Percentiles rank a stretch among this genome's conserved stretches.
phyloP scores from a whole-genome alignment of 2,329 filamentous ascomycete species.

The Botrytis hyacinthi region DNA sequence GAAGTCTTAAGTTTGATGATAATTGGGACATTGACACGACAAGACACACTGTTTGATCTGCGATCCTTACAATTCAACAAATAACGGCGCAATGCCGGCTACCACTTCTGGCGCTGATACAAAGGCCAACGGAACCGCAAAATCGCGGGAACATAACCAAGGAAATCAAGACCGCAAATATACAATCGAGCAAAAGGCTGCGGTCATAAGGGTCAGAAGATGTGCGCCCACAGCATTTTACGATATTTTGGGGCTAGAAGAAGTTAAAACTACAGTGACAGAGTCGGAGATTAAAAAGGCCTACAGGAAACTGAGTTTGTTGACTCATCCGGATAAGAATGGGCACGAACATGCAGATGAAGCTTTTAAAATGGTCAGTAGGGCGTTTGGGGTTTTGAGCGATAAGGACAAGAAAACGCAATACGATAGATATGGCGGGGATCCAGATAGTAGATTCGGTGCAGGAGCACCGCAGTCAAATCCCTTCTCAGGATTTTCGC shows the following conservation, averaged over 20 bases:
- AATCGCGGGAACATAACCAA: constrained; percentile 52
- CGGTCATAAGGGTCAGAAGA: constrained; percentile 82
- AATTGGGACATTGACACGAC: neutral
- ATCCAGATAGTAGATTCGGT: constrained; percentile 85
- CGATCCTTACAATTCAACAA: neutral
- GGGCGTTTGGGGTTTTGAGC: constrained; percentile 88
- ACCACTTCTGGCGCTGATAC: constrained; percentile 46
- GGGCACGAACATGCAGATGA: constrained; percentile 93
- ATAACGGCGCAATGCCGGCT: constrained; percentile 38
- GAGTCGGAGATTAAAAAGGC: constrained; percentile 96
- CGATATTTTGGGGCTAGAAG: constrained; percentile 80
- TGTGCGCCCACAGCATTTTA: constrained; percentile 89
- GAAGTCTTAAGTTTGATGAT: neutral
- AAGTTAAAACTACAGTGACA: constrained; percentile 60
- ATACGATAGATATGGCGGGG: constrained; percentile 85
- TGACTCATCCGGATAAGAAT: constrained; percentile 99
- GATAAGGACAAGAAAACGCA: constrained; percentile 90
- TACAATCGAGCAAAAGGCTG: constrained; percentile 87
- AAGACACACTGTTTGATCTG: neutral
- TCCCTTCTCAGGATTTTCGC: constrained; percentile 64
- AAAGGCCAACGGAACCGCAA: constrained; percentile 39
- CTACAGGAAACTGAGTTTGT: constrained; percentile 87
- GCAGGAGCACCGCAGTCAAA: constrained; percentile 49
- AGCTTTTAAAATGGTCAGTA: constrained; percentile 96
- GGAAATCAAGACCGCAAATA: constrained; percentile 65